A percentile compares a stretch with the other conserved stretches of the same genome.
phyloP scores from a whole-genome alignment of 1,139 yeast species.

The Candida buenavistaensis region DNA sequence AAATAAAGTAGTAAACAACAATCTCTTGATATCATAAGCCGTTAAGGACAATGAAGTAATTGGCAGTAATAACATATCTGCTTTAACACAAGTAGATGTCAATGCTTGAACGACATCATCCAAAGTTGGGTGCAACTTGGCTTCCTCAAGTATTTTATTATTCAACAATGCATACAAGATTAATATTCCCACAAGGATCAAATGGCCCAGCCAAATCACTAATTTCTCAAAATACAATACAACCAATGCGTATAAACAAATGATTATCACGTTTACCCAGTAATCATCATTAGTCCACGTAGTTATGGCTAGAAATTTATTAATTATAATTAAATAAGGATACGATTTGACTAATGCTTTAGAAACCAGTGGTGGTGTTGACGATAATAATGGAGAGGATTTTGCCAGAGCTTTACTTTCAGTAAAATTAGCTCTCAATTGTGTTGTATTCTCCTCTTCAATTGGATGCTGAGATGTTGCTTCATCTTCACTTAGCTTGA shows the following conservation, averaged over 20 bases:
- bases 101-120: constrained; percentile 87
- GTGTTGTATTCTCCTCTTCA: constrained; percentile 5
- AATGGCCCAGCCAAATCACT: constrained; percentile 78
- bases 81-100: constrained; percentile 71
- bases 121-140: constrained; percentile 71
- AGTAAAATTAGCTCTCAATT: constrained; percentile 16
- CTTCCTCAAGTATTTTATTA: constrained; percentile 49
- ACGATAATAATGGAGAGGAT: constrained; percentile 65
- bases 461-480: neutral
- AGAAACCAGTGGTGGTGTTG: constrained; percentile 90
- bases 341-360: constrained; percentile 79
- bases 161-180: constrained; percentile 67
- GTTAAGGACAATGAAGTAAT: constrained; percentile 69
- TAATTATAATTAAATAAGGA: constrained; percentile 75
- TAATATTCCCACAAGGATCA: constrained; percentile 65
- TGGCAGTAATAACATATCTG: constrained; percentile 77
- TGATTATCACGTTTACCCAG: constrained; percentile 70
- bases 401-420: constrained; percentile 32
- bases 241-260: constrained; percentile 54
- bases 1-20: constrained; percentile 80
- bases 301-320: constrained; percentile 65
- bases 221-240: constrained; percentile 75
- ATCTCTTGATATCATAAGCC: constrained; percentile 74
- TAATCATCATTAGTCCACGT: constrained; percentile 93
- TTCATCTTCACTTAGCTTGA: constrained; percentile 1